These are phyloP conservation scores for Fusarium annulatum DNA, from an alignment of 2,329 filamentous ascomycete genomes.

Conservation along the genomic window DNA sequence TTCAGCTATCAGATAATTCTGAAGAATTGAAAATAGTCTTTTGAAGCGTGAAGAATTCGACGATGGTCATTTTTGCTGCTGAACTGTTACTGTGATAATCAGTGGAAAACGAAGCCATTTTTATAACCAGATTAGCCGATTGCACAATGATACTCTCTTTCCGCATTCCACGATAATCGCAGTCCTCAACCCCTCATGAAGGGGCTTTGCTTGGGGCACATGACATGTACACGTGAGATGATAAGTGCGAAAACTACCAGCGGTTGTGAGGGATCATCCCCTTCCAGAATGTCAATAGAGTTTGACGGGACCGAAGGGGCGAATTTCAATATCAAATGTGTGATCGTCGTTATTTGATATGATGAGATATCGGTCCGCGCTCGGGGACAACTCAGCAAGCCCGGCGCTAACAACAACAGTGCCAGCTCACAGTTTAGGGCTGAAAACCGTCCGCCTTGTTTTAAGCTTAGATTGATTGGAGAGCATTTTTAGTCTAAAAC, in stretches of 20 bases:
- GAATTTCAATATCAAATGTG: neutral
- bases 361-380: neutral
- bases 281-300: neutral
- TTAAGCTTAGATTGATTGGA: neutral
- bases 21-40: neutral
- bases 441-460: neutral
- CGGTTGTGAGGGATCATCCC: neutral
- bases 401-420: neutral
- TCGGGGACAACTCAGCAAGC: neutral
- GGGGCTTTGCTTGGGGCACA: neutral
- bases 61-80: neutral
- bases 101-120: fast-evolving
- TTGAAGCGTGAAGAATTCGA: fast-evolving
- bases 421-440: neutral
- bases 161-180: neutral
- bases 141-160: neutral
- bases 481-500: fast-evolving
- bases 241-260: neutral
- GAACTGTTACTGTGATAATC: fast-evolving
- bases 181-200: neutral
- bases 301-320: neutral
- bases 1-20: neutral
- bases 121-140: neutral
- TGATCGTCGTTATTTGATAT: neutral
- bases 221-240: neutral